phyloP scores from a whole-genome alignment of 2,329 filamentous ascomycete species.

The Aspergillus sp. region DNA sequence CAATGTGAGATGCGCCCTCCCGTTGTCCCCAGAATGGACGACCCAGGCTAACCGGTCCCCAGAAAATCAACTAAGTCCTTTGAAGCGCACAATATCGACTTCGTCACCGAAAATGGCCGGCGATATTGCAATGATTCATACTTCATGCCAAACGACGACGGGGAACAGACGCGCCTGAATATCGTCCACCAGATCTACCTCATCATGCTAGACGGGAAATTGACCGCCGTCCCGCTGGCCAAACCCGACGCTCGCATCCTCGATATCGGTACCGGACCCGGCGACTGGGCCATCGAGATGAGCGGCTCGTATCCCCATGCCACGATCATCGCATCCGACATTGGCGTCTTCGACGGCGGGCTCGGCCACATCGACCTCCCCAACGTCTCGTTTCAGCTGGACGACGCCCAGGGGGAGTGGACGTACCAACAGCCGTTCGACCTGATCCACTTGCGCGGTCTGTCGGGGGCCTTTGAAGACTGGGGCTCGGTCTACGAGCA shows the following conservation, averaged over 20 bases:
- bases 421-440: slow-evolving; percentile 49
- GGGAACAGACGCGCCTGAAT: slow-evolving; percentile 61
- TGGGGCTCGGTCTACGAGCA: slow-evolving; percentile 48
- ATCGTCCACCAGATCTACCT: slow-evolving; percentile 64
- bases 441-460: slow-evolving; percentile 47
- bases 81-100: slow-evolving; percentile 45
- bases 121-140: slow-evolving; percentile 61
- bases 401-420: slow-evolving; percentile 41
- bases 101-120: slow-evolving; percentile 59
- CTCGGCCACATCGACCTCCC: slow-evolving; percentile 32
- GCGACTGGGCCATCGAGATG: slow-evolving; percentile 50
- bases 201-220: slow-evolving; percentile 34
- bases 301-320: slow-evolving; percentile 42
- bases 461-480: slow-evolving; percentile 42
- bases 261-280: slow-evolving; percentile 49
- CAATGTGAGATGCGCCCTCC: neutral
- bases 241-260: slow-evolving; percentile 29
- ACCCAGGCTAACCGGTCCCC: slow-evolving; percentile 5
- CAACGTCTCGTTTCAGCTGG: slow-evolving; percentile 49
- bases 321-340: slow-evolving; percentile 45
- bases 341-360: slow-evolving; percentile 31
- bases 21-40: slow-evolving; percentile 6
- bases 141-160: slow-evolving; percentile 65
- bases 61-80: slow-evolving; percentile 38
- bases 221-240: slow-evolving; percentile 31